Evolutionary conservation across 208 protist genomes (phyloP).

Genomic region (Crithidia expoeki): DNA sequence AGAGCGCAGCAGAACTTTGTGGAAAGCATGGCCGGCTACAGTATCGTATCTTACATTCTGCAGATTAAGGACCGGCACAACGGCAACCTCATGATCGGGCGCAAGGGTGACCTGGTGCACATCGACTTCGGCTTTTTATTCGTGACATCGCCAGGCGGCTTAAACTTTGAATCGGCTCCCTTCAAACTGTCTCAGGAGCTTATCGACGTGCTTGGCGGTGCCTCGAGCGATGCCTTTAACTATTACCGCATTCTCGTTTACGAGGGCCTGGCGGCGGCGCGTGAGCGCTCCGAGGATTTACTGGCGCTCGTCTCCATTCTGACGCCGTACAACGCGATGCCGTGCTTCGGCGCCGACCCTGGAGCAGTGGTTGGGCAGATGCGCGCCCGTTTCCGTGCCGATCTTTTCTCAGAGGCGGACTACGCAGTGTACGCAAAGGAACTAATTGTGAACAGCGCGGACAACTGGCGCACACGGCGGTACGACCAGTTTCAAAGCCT

Average conservation of each 20-base stretch:
- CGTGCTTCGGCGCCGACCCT: constrained; percentile 86
- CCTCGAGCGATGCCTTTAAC: constrained; percentile 68
- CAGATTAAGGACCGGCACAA: constrained; percentile 96
- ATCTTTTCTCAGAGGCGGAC: constrained; percentile 83
- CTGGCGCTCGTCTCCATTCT: constrained; percentile 87
- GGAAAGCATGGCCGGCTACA: constrained; percentile 95
- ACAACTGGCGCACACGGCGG: constrained; percentile 92
- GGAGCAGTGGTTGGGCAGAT: constrained; percentile 65
- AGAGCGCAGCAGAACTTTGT: constrained; percentile 92
- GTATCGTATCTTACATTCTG: constrained; percentile 94
- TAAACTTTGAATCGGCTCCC: constrained; percentile 94
- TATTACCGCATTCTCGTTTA: constrained; percentile 93
- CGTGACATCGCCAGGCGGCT: constrained; percentile 93
- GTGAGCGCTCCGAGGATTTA: constrained; percentile 82
- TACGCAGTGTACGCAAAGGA: constrained; percentile 86
- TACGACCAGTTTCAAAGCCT: constrained; percentile 94
- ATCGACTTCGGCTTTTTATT: constrained; percentile 99
- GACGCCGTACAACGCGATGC: constrained; percentile 83
- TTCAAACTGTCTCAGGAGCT: constrained; percentile 95
- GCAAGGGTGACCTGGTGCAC: constrained; percentile 93
- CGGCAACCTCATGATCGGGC: constrained; percentile 94
- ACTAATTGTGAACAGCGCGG: constrained; percentile 86
- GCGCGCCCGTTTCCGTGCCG: constrained; percentile 79
- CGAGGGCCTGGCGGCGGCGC: constrained; percentile 73
- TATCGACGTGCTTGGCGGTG: constrained; percentile 91